Evolutionary conservation across 2,329 filamentous ascomycete species (phyloP).

Genomic region (Monilinia fructigena): DNA sequence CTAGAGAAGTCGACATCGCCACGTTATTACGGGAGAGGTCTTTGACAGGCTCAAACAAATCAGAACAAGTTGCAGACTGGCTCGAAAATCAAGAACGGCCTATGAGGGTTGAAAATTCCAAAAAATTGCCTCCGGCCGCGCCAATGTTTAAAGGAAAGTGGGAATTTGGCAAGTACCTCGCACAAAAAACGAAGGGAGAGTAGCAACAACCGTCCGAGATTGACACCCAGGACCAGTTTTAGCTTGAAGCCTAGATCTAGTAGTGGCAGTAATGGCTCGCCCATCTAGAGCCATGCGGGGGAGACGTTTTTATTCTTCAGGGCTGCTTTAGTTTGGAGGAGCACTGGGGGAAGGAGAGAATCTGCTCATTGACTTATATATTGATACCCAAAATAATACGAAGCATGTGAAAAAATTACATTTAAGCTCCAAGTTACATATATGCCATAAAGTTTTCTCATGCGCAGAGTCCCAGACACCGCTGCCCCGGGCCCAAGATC

Average conservation of each 20-base stretch:
- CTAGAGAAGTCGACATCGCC: conserved; percentile 5
- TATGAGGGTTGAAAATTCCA: not conserved
- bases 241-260: conserved; percentile 12
- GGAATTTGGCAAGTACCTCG: conserved; percentile 19
- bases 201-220: conserved; percentile 1
- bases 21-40: not conserved
- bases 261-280: not conserved
- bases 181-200: conserved; percentile 12
- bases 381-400: not conserved
- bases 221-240: conserved; percentile 15
- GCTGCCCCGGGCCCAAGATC: not conserved
- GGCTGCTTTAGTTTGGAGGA: not conserved
- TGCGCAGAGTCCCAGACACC: not conserved
- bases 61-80: not conserved
- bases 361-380: not conserved
- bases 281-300: not conserved
- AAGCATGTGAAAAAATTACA: not conserved
- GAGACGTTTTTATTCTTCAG: not conserved
- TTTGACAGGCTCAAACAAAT: not conserved
- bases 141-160: conserved; percentile 2
- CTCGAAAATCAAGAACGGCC: not conserved
- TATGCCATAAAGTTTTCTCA: not conserved
- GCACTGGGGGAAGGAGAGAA: not conserved
- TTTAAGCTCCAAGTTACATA: not conserved
- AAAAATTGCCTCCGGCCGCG: not conserved